Base-by-base conservation (phyloP, 75 land plant species). In the Picea glauca region DNA sequence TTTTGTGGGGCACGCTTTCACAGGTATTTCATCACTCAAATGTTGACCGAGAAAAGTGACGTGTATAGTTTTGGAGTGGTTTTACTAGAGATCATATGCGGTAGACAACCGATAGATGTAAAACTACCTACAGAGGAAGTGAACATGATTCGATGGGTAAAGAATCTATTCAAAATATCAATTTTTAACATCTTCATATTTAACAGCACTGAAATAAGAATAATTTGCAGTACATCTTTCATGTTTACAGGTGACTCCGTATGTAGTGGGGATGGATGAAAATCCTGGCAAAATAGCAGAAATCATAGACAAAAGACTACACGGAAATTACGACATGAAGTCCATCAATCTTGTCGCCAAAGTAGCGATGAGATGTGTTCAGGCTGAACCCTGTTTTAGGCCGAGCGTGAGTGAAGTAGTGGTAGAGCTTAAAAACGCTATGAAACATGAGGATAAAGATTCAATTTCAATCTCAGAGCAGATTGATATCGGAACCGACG, bases 331-430 rank as follows among this genome's bases (percentile, higher is more conserved):
- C 50, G 62, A 76, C 18, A 30, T 23, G 8, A 75, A 79, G 14
- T 83, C 84, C 4, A 33, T 72, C 4, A 35, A 33, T 40, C 80
- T 63, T 17, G 82, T 81, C 0, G 74, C 14, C 12, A 81, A 80
- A 17, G 0, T 84, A 35, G 86, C 88, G 13, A 61, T 80, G 17
- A 76, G 74, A 50, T 86, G 86, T 74, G 68, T 77, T 20, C 60
- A n/a, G 20, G 26, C 35, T 33, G 60, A 57, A 26, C 77, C 79
- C n/a, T n/a, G n/a, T n/a, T 56, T 32, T 1, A 80, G 88, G 77
- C 88, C 86, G 0, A 77, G 70, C 30, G 80, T 86, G 79, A 62
- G 46, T 13, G 76, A 77, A 57, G 83, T 86, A 13, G 80, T 84
- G 12, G 58, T 0, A 4, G 82, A 84, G 35, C 82, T 83, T 26